phyloP scores from a whole-genome alignment of 2,329 filamentous ascomycete genomes.

The Pyrenophora teres region DNA sequence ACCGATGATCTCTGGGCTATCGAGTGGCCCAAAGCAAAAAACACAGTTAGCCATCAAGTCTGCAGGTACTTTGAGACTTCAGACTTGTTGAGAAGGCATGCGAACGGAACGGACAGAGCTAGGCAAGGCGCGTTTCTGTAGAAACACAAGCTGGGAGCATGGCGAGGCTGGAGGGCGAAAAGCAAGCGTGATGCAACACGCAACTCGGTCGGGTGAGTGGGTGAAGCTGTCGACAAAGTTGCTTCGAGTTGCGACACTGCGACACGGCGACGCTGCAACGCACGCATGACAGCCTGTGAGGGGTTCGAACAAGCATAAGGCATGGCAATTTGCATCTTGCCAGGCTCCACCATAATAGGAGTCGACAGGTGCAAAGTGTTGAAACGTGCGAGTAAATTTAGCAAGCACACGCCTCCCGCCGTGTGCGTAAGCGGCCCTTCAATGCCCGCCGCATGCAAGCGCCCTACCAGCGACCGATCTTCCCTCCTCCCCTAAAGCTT shows the following conservation, averaged over 20 bases:
- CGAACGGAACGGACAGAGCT: constrained; percentile 4
- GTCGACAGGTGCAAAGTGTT: constrained; percentile 13
- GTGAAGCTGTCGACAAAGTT: constrained; percentile 1
- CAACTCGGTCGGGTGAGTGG: not conserved
- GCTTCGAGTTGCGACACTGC: not conserved
- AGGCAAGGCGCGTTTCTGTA: constrained; percentile 8
- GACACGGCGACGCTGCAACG: too few relatives aligned
- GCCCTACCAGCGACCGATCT: constrained; percentile 24
- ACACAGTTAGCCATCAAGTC: constrained; percentile 1
- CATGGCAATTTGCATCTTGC: constrained; percentile 9
- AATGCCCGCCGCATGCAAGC: constrained; percentile 29
- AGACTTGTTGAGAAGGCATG: not conserved
- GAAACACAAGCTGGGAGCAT: constrained; percentile 1
- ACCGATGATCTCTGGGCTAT: constrained; percentile 5
- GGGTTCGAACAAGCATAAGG: constrained; percentile 4
- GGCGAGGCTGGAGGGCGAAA: constrained; percentile 1
- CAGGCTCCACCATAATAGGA: constrained; percentile 17
- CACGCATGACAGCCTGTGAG: not conserved
- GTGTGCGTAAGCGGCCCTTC: constrained; percentile 29
- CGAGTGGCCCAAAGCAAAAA: constrained; percentile 6
- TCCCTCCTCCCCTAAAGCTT: constrained; percentile 7
- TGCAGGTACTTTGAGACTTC: not conserved
- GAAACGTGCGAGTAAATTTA: constrained; percentile 34
- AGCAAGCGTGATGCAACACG: not conserved
- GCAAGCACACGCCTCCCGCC: constrained; percentile 19